phyloP scores from a whole-genome alignment of 768 basidiomycete species.

The Lanmaoa rubissima region DNA sequence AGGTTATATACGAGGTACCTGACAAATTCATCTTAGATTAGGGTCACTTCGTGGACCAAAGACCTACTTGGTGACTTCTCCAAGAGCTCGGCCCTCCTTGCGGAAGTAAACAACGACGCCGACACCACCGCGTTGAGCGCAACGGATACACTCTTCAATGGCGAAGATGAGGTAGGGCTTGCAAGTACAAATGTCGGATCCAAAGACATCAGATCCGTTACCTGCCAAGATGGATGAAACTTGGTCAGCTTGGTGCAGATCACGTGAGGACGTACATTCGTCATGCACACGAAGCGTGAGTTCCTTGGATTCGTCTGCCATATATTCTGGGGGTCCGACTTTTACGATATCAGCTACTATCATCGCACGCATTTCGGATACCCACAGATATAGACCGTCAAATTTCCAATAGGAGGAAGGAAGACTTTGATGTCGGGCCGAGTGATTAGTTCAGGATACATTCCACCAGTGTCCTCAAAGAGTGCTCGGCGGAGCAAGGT shows the following conservation, averaged over 20 bases:
- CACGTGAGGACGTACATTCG: slow-evolving; percentile 58
- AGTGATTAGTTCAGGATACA: slow-evolving; percentile 95
- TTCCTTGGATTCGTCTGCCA: slow-evolving; percentile 74
- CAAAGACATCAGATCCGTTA: slow-evolving; percentile 95
- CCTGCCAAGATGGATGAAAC: slow-evolving; percentile 38
- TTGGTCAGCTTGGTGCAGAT: not conserved
- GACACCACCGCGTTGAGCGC: slow-evolving; percentile 82
- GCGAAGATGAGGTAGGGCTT: slow-evolving; percentile 92
- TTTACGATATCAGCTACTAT: slow-evolving; percentile 1
- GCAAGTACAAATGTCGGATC: slow-evolving; percentile 90
- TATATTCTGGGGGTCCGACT: slow-evolving; percentile 83
- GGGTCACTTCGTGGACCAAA: not conserved
- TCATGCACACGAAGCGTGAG: slow-evolving; percentile 90
- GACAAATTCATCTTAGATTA: not conserved
- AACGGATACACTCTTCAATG: slow-evolving; percentile 89
- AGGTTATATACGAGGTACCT: slow-evolving; percentile 96
- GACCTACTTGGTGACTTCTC: slow-evolving; percentile 86
- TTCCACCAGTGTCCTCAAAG: slow-evolving; percentile 95
- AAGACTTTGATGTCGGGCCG: slow-evolving; percentile 95
- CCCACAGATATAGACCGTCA: slow-evolving; percentile 89
- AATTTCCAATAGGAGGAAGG: slow-evolving; percentile 88
- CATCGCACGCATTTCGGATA: slow-evolving; percentile 15
- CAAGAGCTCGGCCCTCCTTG: slow-evolving; percentile 89
- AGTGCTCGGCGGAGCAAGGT: slow-evolving; percentile 81
- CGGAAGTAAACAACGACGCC: slow-evolving; percentile 94